Evolutionary conservation across 2,329 filamentous ascomycete species (phyloP), one percentile per base, ranked within the genome.

Genomic region (Cytospora chrysosperma): DNA sequence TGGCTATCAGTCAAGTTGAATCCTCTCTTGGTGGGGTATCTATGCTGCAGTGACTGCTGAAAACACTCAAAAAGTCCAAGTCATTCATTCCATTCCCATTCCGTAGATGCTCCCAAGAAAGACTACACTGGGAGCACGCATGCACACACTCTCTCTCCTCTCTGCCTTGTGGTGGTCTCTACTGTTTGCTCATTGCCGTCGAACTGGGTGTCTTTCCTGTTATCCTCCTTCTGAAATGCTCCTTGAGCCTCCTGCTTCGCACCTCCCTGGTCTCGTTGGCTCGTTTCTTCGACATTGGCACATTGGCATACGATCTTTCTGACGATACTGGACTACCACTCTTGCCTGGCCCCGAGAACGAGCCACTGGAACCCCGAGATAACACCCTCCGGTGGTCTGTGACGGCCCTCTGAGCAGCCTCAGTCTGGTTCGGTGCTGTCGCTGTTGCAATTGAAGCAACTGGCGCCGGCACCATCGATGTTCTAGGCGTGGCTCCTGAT

Each of bases 181-280:
- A 64, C 30, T 37, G 34, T 49, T 43, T 61, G 32, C 54, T 61
- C 26, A 50, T 37, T 21, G 37, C 28, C 15, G 57, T 59, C 30
- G 54, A 61, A 24, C 19, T 26, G 3, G 61, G 54, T 30, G 54
- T 52, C n/a, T 52, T 47, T 4, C 24, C n/a, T 24, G 50, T 30
- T 24, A 37, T 9, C 17, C n/a, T 28, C 50, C 49, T 64, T 21
- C 27, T 61, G 26, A 61, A 2, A 32, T 53, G 62, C 24, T 52
- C 50, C 32, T 52, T 47, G 28, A 61, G 17, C 13, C 32, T 64
- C 51, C 17, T 61, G 58, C 64, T 64, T 15, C 64, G 60, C 27
- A 61, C 52, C 34, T 34, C 60, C 17, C 47, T 30, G 21, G 60
- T 63, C 27, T 65, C 57, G 12, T 51, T 54, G 30, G 17, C 9